Evolutionary conservation across 129 eudicot genomes (phyloP).

Genomic region (Helianthus annuus): HanXRQr2.0-SUNRISE NC_035446.2:69169543-69170042

Average conservation of each 20-base stretch:
- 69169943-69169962: slow-evolving; percentile 37
- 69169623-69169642: no score
- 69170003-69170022: neutral
- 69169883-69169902: slow-evolving; percentile 45
- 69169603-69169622: no score
- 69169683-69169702: no score
- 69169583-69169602: no score
- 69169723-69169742: neutral
- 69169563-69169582: no score
- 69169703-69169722: no score
- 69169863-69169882: neutral
- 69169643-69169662: no score
- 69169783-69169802: slow-evolving; percentile 6
- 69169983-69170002: no score
- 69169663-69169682: no score
- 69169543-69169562: no score
- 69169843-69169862: neutral
- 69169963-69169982: neutral
- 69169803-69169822: slow-evolving; percentile 18
- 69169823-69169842: slow-evolving; percentile 26
- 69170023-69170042: slow-evolving; percentile 8
- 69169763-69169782: neutral
- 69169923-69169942: slow-evolving; percentile 47
- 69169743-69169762: neutral
- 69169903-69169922: slow-evolving; percentile 57